These are phyloP conservation scores for Atkinsonella hypoxylon DNA, from an alignment of 2,329 filamentous ascomycete genomes.

Conservation along the genomic window DNA sequence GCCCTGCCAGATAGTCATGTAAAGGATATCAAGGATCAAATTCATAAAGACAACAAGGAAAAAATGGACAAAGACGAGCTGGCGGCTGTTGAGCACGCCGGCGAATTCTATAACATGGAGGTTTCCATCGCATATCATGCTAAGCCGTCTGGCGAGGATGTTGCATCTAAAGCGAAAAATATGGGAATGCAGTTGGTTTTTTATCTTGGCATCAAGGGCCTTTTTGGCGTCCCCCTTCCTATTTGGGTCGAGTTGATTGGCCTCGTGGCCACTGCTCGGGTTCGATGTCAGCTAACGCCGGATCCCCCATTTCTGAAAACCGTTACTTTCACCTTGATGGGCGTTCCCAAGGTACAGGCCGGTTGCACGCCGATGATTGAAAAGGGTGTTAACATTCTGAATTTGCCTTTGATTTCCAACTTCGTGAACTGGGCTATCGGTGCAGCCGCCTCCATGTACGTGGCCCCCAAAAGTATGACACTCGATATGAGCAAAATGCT, in stretches of 20 bases:
- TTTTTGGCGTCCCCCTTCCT: conserved; percentile 80
- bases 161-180: conserved; percentile 76
- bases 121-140: conserved; percentile 87
- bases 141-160: conserved; percentile 54
- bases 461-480: conserved; percentile 88
- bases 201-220: conserved; percentile 77
- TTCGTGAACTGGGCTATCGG: conserved; percentile 95
- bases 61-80: conserved; percentile 77
- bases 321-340: conserved; percentile 88
- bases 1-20: conserved; percentile 72
- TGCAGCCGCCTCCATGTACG: conserved; percentile 78
- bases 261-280: conserved; percentile 75
- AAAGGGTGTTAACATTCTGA: conserved; percentile 79
- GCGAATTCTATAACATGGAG: conserved; percentile 87
- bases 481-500: conserved; percentile 85
- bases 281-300: conserved; percentile 76
- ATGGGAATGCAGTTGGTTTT: conserved; percentile 97
- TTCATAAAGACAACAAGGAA: conserved; percentile 66
- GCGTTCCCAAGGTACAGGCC: conserved; percentile 76
- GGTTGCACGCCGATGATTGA: conserved; percentile 90
- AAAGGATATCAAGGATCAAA: conserved; percentile 67
- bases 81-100: conserved; percentile 79
- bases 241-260: conserved; percentile 85
- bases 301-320: conserved; percentile 89
- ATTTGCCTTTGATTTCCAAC: conserved; percentile 84